Base-by-base conservation (phyloP, 805 yeast species). In the Lachancea mirantina region DNA sequence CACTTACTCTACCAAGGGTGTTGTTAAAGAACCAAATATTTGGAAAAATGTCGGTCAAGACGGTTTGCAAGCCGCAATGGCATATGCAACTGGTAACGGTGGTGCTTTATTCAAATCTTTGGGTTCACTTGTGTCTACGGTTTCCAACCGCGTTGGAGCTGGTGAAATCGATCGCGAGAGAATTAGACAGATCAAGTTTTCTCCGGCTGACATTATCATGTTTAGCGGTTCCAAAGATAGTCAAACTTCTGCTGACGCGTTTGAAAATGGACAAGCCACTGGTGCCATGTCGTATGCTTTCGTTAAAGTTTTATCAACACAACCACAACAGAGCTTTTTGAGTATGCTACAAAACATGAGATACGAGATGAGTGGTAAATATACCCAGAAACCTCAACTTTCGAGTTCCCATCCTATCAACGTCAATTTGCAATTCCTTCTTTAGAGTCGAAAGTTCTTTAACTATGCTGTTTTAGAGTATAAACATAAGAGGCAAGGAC, bases 211-310 rank as follows among this genome's bases (percentile, higher is more conserved):
- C 57, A 82, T 78, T 13, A 71, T 84, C 15, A 70, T 75, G 58
- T 62, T 84, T 34, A 76, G 85, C 3, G 95, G 94, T 4, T 84
- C 94, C 44, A 82, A 80, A 52, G 95, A 84, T 57, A 68, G 72
- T 32, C 94, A 84, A 59, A 84, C 94, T 0, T 72, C 80, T 19
- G 94, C 94, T 5, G 94, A 84, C 56, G 81, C 94, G 0, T 64
- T 62, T 14, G 84, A 79, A 50, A 76, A 73, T 23, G 87, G 88
- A 17, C 60, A 57, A 8, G 72, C 76, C 25, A 81, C 92, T 0
- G 95, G 95, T 36, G 95, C 95, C 4, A 78, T 84, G 83, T 78
- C 87, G 15, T 81, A 74, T 60, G 79, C 94, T 1, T 82, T 84
- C 47, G 65, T 82, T 28, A 65, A 67, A 39, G 88, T 81, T 6